phyloP scores from a whole-genome alignment of 2,329 filamentous ascomycete genomes.

The Aspergillus ruber region DNA sequence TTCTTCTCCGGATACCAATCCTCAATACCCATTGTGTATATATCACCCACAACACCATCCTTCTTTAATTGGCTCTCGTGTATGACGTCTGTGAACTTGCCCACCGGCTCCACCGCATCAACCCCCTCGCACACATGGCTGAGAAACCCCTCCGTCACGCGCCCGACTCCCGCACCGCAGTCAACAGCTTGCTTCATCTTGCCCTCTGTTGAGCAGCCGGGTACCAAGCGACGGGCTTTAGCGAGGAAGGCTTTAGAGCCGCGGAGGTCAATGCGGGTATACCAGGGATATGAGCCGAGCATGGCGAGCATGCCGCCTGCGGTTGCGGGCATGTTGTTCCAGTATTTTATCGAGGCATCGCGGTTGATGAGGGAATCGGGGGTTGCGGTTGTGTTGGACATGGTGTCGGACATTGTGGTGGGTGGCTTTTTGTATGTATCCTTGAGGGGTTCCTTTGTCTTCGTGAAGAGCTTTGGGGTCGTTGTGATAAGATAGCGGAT shows the following conservation, averaged over 20 bases:
- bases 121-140: constrained; percentile 62
- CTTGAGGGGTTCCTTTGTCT: too few species aligned
- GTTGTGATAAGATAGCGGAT: too few species aligned
- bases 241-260: constrained; percentile 62
- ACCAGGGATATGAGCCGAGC: constrained; percentile 66
- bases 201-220: constrained; percentile 7
- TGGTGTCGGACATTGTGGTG: too few species aligned
- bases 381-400: too few species aligned
- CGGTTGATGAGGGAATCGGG: constrained; percentile 22
- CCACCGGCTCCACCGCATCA: constrained; percentile 79
- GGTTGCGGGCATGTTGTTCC: constrained; percentile 29
- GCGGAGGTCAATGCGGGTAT: constrained; percentile 64
- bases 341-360: constrained; percentile 31
- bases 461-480: too few species aligned
- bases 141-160: constrained; percentile 74
- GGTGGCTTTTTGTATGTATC: too few species aligned
- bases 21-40: constrained; percentile 70
- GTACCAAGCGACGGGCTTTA: constrained; percentile 47
- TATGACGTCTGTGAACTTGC: constrained; percentile 67
- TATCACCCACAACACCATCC: constrained; percentile 50
- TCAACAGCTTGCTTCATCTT: constrained; percentile 44
- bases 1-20: constrained; percentile 53
- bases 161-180: constrained; percentile 67
- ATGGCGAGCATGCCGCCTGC: constrained; percentile 47
- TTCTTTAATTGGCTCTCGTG: constrained; percentile 29